phyloP scores from a whole-genome alignment of 495 filamentous ascomycete genomes.

The Entonaema liquescens region DNA sequence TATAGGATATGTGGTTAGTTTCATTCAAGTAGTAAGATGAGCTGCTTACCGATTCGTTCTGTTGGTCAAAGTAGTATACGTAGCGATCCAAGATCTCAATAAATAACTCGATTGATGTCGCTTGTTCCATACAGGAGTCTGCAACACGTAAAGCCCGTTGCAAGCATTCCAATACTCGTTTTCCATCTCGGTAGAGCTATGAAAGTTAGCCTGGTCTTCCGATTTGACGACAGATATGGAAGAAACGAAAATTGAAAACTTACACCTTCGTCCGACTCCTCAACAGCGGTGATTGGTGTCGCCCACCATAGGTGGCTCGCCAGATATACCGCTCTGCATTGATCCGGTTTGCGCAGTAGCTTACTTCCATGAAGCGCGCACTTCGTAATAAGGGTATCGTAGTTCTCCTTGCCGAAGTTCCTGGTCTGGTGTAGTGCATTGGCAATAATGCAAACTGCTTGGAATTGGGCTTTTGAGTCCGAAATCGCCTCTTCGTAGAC shows the following conservation, averaged over 20 bases:
- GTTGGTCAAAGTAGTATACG: conserved; percentile 99
- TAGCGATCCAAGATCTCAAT: conserved; percentile 98
- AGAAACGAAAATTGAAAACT: conserved; percentile 42
- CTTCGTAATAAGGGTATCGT: conserved; percentile 98
- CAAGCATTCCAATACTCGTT: conserved; percentile 93
- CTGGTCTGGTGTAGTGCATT: conserved; percentile 85
- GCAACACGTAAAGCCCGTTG: conserved; percentile 95
- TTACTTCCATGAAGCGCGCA: conserved; percentile 96
- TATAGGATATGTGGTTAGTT: conserved; percentile 40
- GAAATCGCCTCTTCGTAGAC: conserved; percentile 97
- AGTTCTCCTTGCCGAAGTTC: conserved; percentile 94
- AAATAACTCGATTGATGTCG: conserved; percentile 95
- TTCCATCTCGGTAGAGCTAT: conserved; percentile 95
- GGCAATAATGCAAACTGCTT: conserved; percentile 94
- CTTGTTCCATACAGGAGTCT: conserved; percentile 99
- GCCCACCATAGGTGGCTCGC: conserved; percentile 99
- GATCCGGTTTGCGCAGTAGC: conserved; percentile 95
- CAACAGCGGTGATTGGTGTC: conserved; percentile 81
- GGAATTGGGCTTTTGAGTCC: conserved; percentile 95
- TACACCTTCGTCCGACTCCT: conserved; percentile 85
- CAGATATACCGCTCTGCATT: conserved; percentile 94
- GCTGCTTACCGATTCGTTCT: conserved; percentile 87
- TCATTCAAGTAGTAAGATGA: neutral
- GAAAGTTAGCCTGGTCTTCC: conserved; percentile 8
- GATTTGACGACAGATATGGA: neutral